These are phyloP conservation scores for Colletotrichum kahawae DNA, from an alignment of 2,329 filamentous ascomycete genomes.

Conservation along the genomic window DNA sequence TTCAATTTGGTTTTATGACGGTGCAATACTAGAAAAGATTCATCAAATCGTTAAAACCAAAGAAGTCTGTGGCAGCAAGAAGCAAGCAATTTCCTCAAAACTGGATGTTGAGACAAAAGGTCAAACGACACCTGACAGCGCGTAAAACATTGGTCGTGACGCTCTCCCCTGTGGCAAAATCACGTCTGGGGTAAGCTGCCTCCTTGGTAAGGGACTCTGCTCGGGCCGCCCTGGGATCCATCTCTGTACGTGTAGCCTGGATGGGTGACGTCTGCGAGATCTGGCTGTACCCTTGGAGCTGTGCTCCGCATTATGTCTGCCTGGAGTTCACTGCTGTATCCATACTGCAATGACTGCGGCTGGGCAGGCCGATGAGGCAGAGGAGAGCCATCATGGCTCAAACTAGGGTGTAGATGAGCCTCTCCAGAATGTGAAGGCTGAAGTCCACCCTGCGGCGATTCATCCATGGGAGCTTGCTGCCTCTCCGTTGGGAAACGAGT, in stretches of 20 bases:
- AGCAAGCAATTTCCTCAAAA: not conserved
- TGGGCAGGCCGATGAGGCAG: not conserved
- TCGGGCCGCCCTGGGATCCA: not conserved
- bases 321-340: not conserved
- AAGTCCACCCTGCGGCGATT: not conserved
- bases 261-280: not conserved
- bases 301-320: not conserved
- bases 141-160: not conserved
- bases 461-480: not conserved
- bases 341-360: not conserved
- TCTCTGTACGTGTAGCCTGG: not conserved
- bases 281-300: not conserved
- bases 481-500: not conserved
- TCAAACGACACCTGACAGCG: not conserved
- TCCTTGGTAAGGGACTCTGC: not conserved
- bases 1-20: not conserved
- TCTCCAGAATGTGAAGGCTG: not conserved
- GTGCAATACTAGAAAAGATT: rapidly evolving
- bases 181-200: not conserved
- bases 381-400: not conserved
- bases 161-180: rapidly evolving
- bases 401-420: not conserved
- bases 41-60: not conserved
- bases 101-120: not conserved
- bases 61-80: not conserved